A percentile compares a stretch with the other conserved stretches of the same genome.
phyloP scores from a whole-genome alignment of 306 rosid genomes.

The Cucumis hystrix region DNA sequence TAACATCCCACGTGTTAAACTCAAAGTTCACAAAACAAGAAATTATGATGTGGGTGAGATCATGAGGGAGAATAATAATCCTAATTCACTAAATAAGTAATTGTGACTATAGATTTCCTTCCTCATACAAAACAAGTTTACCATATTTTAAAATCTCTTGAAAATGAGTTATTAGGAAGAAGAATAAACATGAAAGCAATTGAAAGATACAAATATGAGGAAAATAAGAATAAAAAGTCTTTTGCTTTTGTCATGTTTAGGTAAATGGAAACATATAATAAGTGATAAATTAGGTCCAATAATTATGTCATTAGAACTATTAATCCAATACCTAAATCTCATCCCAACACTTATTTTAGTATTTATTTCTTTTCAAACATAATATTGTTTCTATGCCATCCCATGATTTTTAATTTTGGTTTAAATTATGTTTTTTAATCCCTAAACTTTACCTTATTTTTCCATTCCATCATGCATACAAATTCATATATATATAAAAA shows the following conservation, averaged over 20 bases:
- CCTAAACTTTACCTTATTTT: not conserved
- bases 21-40: not conserved
- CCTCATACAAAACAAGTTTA: not conserved
- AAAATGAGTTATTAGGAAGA: not conserved
- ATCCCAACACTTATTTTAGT: not conserved
- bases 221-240: not conserved
- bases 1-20: too few relatives aligned
- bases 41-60: not conserved
- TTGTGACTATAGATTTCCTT: not conserved
- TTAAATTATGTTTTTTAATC: not conserved
- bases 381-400: not conserved
- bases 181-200: not conserved
- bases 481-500: too few relatives aligned
- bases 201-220: not conserved
- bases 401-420: not conserved
- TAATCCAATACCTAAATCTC: not conserved
- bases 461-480: not conserved
- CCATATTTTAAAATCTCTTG: not conserved
- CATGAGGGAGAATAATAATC: not conserved
- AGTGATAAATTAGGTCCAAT: not conserved
- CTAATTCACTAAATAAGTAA: not conserved
- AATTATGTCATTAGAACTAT: not conserved
- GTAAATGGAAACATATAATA: not conserved
- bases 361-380: not conserved
- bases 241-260: not conserved